These are phyloP conservation scores for Pistacia integerrima DNA, from an alignment of 345 rosid species.

Conservation along the genomic window DNA sequence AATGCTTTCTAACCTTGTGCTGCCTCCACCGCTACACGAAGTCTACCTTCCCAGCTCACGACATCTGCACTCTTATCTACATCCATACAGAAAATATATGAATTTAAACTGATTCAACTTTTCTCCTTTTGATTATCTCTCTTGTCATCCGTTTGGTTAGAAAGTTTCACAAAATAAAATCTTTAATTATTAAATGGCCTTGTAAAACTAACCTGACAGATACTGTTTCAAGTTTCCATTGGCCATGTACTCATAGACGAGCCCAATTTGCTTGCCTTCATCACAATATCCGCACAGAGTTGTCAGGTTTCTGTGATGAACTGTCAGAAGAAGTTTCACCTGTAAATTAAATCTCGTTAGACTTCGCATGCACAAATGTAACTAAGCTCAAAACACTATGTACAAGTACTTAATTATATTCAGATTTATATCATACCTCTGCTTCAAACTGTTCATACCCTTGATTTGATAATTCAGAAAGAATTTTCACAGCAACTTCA, in stretches of 20 bases:
- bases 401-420: background rate
- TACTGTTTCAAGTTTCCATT: conserved; percentile 51
- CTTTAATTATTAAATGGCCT: too few species aligned
- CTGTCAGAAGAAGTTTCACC: conserved; percentile 45
- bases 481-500: conserved; percentile 47
- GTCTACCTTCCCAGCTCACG: conserved; percentile 49
- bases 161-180: too few species aligned
- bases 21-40: conserved; percentile 51
- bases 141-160: too few species aligned
- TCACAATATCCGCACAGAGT: conserved; percentile 58
- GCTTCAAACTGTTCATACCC: conserved; percentile 42
- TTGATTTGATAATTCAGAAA: conserved; percentile 31
- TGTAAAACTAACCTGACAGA: conserved; percentile 29
- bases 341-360: conserved; percentile 26
- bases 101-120: too few species aligned
- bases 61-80: conserved; percentile 25
- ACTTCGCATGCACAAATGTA: background rate
- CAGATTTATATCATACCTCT: conserved; percentile 18
- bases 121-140: too few species aligned
- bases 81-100: background rate
- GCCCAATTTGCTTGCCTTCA: conserved; percentile 39
- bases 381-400: too few species aligned
- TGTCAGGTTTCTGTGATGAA: conserved; percentile 45
- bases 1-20: conserved; percentile 45
- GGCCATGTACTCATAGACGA: conserved; percentile 63